A percentile compares a stretch with the other conserved stretches of the same genome.
These are phyloP conservation scores for Dittrichia graveolens DNA, from an alignment of 129 eudicot genomes.

Conservation along the genomic window DNA sequence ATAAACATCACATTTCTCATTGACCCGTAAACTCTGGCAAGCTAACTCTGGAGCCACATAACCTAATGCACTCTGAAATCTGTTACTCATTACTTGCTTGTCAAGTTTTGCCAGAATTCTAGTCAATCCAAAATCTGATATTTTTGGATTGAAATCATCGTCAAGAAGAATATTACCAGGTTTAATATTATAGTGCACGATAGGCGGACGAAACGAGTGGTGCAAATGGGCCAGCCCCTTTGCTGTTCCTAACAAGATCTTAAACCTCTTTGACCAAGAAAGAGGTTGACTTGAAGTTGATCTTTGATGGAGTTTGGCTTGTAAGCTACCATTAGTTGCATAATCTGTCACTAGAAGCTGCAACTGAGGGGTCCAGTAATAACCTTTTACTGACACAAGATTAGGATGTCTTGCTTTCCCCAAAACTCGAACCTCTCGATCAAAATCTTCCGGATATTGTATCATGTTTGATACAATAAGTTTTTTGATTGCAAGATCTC, in stretches of 20 bases:
- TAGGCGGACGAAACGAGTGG: conserved; percentile 84
- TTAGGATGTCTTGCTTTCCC: conserved; percentile 89
- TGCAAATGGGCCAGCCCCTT: conserved; percentile 91
- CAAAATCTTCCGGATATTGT: conserved; percentile 77
- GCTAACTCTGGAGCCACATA: conserved; percentile 93
- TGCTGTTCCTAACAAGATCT: conserved; percentile 76
- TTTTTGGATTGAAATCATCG: conserved; percentile 55
- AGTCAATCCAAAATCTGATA: conserved; percentile 83
- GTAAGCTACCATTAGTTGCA: conserved; percentile 73
- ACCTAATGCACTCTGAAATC: conserved; percentile 80
- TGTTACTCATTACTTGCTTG: conserved; percentile 56
- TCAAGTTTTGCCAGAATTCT: conserved; percentile 71
- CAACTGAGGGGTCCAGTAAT: conserved; percentile 89
- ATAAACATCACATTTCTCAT: conserved; percentile 88
- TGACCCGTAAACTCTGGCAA: conserved; percentile 86
- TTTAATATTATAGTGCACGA: conserved; percentile 80
- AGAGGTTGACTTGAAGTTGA: conserved; percentile 55
- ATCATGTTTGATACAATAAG: conserved; percentile 66
- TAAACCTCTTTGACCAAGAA: conserved; percentile 74
- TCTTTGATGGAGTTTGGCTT: conserved; percentile 59
- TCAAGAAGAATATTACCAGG: conserved; percentile 86
- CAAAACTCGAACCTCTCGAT: conserved; percentile 67
- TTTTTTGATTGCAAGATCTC: conserved; percentile 68
- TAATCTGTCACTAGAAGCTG: conserved; percentile 81
- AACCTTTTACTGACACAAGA: conserved; percentile 71